Percentiles rank a stretch among this genome's conserved stretches.
phyloP scores from a whole-genome alignment of 192 early-diverging fungal species.

The Rhizoclosmatium sp. region DNA sequence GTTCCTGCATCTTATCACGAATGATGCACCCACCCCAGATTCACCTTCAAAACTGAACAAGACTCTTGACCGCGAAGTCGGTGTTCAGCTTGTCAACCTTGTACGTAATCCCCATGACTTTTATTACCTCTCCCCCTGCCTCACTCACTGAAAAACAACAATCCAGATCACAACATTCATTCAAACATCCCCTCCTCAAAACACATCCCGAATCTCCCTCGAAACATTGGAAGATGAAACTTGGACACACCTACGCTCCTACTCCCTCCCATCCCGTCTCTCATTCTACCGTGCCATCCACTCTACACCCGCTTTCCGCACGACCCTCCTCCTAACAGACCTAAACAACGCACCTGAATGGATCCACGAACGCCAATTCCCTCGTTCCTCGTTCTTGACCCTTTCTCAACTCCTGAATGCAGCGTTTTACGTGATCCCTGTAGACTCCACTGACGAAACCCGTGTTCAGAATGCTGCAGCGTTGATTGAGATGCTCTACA shows the following conservation, averaged over 20 bases:
- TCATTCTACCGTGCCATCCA: neutral
- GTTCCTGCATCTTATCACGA: too few species aligned
- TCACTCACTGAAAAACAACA: too few species aligned
- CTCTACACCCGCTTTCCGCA: neutral
- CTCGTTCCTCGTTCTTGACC: too few species aligned
- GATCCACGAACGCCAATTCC: neutral
- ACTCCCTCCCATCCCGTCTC: neutral
- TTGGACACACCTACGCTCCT: neutral
- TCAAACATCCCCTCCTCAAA: neutral
- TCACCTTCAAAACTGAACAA: too few species aligned
- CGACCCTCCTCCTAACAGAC: neutral
- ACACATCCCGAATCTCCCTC: neutral
- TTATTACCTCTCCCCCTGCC: too few species aligned
- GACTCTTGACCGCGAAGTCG: too few species aligned
- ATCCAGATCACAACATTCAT: neutral
- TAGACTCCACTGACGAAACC: neutral
- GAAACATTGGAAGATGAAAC: neutral
- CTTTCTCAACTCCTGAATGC: neutral
- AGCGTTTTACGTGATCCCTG: neutral
- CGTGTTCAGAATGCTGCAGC: neutral
- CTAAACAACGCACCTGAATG: neutral
- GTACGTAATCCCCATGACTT: too few species aligned
- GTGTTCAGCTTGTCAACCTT: too few species aligned
- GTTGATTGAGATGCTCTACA: neutral
- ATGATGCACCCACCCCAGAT: too few species aligned